Evolutionary conservation across 768 basidiomycete species (phyloP), one percentile per base, ranked within the genome.

Genomic region (Suillus subaureus): DNA sequence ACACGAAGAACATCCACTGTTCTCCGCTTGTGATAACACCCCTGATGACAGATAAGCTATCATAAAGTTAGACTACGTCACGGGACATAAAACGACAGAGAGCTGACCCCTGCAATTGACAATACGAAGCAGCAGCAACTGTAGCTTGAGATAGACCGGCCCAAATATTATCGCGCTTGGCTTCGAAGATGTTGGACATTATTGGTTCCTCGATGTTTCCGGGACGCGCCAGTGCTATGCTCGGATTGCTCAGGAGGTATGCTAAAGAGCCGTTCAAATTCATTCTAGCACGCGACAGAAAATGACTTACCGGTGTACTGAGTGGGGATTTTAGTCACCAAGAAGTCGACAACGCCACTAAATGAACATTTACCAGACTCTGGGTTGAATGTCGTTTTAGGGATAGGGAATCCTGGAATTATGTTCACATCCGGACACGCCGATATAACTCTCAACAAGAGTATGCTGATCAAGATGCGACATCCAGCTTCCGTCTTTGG

Each of bases 341-440:
- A n/a, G 35, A 60, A 37, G 68, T 68, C 69, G 28, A 71, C 61
- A 21, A 68, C 66, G 54, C 69, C 64, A 26, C 69, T 55, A 56
- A 71, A 71, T 21, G 65, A 72, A 54, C 11, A 66, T 40, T 68
- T 72, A 7, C 64, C 69, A 45, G 54, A 60, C 6, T 60, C 57
- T 39, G 1, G 9, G 37, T 60, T 23, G 63, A 71, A 66, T 1
- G 31, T 28, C 39, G 71, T 72, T 61, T 52, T 70, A 23, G 71
- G n/a, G 60, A 72, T 64, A 40, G 71, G 69, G 52, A 63, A 72
- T 55, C 71, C 69, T 6, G 71, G 71, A 33, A 71, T 72, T 51
- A 72, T 70, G 55, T 70, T 68, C 55, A 72, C 13, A 9, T 51
- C 63, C 45, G 33, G 52, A n/a, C 63, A 68, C 68, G 16, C 49